Evolutionary conservation across 306 rosid species (phyloP), one percentile per base, ranked within the genome.

Genomic region (Herpetospermum pedunculosum): DNA sequence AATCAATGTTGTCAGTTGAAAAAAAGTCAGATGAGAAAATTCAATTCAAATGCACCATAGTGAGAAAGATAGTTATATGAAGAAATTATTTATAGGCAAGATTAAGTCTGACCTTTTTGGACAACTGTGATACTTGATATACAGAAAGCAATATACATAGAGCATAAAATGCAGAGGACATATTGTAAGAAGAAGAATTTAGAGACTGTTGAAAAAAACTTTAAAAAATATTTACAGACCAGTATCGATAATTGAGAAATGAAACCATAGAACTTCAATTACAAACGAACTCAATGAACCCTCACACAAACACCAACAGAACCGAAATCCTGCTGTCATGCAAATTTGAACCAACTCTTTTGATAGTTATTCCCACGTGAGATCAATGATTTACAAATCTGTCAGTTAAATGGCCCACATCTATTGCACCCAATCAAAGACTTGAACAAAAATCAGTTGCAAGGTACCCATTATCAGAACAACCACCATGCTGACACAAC

Each of bases 1-100:
- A 78, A 23, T 77, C 77, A 34, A 81, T 23, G 26, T 76, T 77
- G 75, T 83, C 83, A 88, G 82, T 70, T 74, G 48, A 76, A 81
- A 78, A 41, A 67, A 67, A 21, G 1, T 28, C 29, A 79, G 79
- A 58, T 40, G 44, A 78, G 75, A 77, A 77, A 11, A 68, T 26
- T 68, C 7, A 25, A 44, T 26, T 40, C 55, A 41, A 68, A 68
- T 43, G 53, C 54, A 43, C 16, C 50, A 11, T 65, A 7, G 6
- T 37, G 12, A 2, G 23, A 1, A 13, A 43, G 73, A 65, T 40
- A 40, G 54, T 12, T 43, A 15, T 25, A 63, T 58, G 21, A 21
- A 19, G 49, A 9, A 37, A 38, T 37, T 26, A 7, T 68, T 4
- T 41, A n/a, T n/a, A 68, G 13, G 30, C 38, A 65, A 65, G 34